Evolutionary conservation across 2,329 filamentous ascomycete genomes (phyloP), one percentile per base, ranked within the genome.

Genomic region (Didymella keratinophila): DNA sequence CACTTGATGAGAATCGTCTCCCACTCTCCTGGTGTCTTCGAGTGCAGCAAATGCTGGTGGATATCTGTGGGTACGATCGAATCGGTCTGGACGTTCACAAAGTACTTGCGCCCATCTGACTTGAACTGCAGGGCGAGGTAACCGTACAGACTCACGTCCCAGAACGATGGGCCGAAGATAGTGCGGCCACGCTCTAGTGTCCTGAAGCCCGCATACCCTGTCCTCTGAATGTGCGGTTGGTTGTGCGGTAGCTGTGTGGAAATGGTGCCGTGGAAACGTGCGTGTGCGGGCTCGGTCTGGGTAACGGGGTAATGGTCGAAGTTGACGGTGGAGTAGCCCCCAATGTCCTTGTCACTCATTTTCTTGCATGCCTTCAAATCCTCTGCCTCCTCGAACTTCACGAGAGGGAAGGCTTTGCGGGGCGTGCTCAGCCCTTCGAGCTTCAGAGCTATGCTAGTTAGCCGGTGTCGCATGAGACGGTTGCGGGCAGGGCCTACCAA

Each of bases 11-110:
- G 78, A n/a, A 97, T 86, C 1, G 95, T 97, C 82, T 99, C 94
- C 95, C 95, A 99, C 70, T 93, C 85, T 0, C 93, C 93, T 0
- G 91, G 88, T 9, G 86, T 86, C 71, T 88, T 89, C 9, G 89
- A 84, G 67, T 92, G 96, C 4, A 99, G 79, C 48, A 95, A 84
- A 77, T 99, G 95, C 76, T 99, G 95, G 77, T 98, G 95, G 63
- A 99, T 83, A 76, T 99, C 95, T n/a, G 93, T 94, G 11, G 92
- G 91, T 46, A 97, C 91, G 54, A 99, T 89, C 1, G 91, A 91
- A 73, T 99, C 94, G 3, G 93, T 97, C 81, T 98, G 95, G 16
- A 99, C 81, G 77, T 99, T 99, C 71, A 99, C 87, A 57, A 97
- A 92, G 80, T 98, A 99, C 70, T 91, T 90, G 58, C 95, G 84